Percentiles rank a stretch among this genome's conserved stretches.
phyloP scores from a whole-genome alignment of 169 alveolate species.

The Plasmodium yoelii region DNA sequence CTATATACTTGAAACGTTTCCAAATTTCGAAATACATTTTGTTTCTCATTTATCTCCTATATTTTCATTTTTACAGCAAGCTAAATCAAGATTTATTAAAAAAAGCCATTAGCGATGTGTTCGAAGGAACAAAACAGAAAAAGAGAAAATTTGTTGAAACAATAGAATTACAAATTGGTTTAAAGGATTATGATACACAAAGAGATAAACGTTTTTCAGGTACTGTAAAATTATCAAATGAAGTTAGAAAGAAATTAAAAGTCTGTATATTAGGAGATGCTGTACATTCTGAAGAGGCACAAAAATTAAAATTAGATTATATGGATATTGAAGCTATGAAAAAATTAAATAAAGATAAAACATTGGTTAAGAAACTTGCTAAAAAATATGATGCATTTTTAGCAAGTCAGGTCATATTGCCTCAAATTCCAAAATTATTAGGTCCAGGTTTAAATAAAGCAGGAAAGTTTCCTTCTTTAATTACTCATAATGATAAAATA shows the following conservation, averaged over 20 bases:
- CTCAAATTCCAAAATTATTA: slow-evolving; percentile 98
- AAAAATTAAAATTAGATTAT: slow-evolving; percentile 95
- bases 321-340: slow-evolving; percentile 98
- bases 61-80: slow-evolving; percentile 80
- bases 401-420: slow-evolving; percentile 98
- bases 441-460: slow-evolving; percentile 99
- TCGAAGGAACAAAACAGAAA: slow-evolving; percentile 94
- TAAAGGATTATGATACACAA: slow-evolving; percentile 99
- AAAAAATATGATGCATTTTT: slow-evolving; percentile 96
- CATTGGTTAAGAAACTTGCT: slow-evolving; percentile 98
- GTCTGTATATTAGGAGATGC: slow-evolving; percentile 99
- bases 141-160: slow-evolving; percentile 98
- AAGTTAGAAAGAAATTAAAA: slow-evolving; percentile 96
- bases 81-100: slow-evolving; percentile 88
- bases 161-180: slow-evolving; percentile 98
- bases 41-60: neutral
- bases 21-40: neutral
- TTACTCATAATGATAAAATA: slow-evolving; percentile 97
- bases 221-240: slow-evolving; percentile 97
- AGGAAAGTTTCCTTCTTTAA: slow-evolving; percentile 99
- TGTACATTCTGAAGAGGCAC: slow-evolving; percentile 98
- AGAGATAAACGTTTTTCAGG: slow-evolving; percentile 99
- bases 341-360: slow-evolving; percentile 99
- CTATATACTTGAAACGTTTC: too few species aligned
- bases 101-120: slow-evolving; percentile 94